phyloP scores from a whole-genome alignment of 176 grass and related monocot genomes.

The Eremochloa ophiuroides region DNA sequence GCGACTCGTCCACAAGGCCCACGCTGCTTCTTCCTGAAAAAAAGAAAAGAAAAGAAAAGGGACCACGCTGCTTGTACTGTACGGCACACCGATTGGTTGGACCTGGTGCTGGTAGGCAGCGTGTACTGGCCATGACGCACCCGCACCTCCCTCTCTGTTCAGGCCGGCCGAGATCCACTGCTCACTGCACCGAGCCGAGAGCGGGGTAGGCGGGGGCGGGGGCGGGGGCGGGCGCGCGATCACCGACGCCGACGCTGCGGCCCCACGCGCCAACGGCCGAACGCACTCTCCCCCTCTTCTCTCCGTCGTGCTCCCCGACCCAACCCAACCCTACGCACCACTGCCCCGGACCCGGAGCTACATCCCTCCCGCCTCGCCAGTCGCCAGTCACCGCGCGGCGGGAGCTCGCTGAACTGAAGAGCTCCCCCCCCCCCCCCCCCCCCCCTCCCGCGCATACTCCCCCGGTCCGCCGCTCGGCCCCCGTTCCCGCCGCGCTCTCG shows the following conservation, averaged over 20 bases:
- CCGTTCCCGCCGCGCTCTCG: not conserved
- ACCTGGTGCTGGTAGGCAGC: not conserved
- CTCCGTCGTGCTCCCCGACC: constrained; percentile 35
- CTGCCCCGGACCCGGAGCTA: not conserved
- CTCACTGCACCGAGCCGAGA: not conserved
- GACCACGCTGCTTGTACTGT: not conserved
- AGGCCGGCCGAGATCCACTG: constrained; percentile 35
- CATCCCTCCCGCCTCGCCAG: not conserved
- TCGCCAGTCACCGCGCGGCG: constrained; percentile 16
- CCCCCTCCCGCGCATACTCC: too few species aligned
- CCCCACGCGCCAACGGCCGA: constrained; percentile 39
- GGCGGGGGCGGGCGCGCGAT: constrained; percentile 1
- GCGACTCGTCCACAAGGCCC: not conserved
- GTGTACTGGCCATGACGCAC: not conserved
- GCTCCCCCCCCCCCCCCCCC: not conserved
- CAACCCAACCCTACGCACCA: not conserved
- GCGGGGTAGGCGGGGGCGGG: not conserved
- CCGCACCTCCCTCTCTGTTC: not conserved
- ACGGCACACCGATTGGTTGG: not conserved
- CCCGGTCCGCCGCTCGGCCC: too few species aligned
- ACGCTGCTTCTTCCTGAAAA: too few species aligned
- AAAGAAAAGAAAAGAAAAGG: too few species aligned
- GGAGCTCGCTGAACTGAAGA: constrained; percentile 17
- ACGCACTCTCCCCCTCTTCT: constrained; percentile 8
- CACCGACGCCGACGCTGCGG: constrained; percentile 39